A percentile compares a stretch with the other conserved stretches of the same genome.
Conservation (phyloP, 805 yeast genomes). For the Starmerella bombi region DNA sequence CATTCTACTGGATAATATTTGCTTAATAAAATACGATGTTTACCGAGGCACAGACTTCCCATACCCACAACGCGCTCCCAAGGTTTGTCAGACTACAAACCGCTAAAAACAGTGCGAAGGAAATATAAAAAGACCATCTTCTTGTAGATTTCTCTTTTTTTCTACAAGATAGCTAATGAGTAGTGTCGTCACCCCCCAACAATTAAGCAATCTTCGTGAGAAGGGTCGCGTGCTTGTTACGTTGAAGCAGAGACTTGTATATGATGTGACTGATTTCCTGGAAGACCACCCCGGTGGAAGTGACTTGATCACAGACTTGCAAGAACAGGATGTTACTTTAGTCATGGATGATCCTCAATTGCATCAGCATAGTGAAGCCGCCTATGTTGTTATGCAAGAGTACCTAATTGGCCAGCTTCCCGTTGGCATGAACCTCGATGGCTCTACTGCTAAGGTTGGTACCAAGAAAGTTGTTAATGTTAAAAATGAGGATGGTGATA, state of each 20-base stretch:
- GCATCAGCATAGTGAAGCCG: slow-evolving; percentile 73
- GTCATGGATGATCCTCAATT: slow-evolving; percentile 59
- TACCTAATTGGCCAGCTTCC: slow-evolving; percentile 61
- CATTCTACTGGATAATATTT: no score
- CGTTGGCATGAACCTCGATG: slow-evolving; percentile 55
- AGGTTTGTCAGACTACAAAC: background rate
- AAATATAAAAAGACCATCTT: no score
- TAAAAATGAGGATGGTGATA: slow-evolving; percentile 32
- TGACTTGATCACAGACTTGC: slow-evolving; percentile 36
- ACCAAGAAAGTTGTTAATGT: no score
- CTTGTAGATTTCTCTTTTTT: no score
- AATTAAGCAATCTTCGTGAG: slow-evolving; percentile 12
- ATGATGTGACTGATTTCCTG: slow-evolving; percentile 62
- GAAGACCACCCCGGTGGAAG: slow-evolving; percentile 65
- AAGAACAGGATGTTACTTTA: slow-evolving; percentile 39
- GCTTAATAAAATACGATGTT: no score
- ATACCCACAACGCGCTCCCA: no score
- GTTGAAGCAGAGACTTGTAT: slow-evolving; percentile 62
- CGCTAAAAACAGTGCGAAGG: no score
- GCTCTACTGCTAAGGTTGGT: background rate
- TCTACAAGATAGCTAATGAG: slow-evolving; percentile 3
- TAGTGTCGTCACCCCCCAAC: slow-evolving; percentile 6
- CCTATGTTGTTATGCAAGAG: slow-evolving; percentile 77
- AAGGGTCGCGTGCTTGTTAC: slow-evolving; percentile 50
- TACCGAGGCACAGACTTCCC: no score